These are phyloP conservation scores for Phytopythium litorale DNA, from an alignment of 352 stramenopile genomes.

Conservation along the genomic window DNA sequence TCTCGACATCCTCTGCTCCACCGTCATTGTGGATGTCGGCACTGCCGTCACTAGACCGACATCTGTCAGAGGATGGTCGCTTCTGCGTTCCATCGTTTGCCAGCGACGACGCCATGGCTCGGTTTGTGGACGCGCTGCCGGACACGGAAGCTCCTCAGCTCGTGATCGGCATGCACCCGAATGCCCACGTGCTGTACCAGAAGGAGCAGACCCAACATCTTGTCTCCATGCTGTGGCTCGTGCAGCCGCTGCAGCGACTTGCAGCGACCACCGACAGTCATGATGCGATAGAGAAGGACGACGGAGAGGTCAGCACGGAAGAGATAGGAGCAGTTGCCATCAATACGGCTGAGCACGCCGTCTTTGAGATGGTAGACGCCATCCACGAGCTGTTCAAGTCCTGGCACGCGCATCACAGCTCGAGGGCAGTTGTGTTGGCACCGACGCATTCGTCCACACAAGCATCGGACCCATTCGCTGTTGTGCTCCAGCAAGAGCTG, in stretches of 20 bases:
- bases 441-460: not conserved
- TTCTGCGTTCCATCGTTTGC: constrained; percentile 48
- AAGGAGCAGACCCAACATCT: constrained; percentile 49
- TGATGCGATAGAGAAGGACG: not conserved
- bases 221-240: constrained; percentile 28
- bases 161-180: constrained; percentile 76
- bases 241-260: constrained; percentile 21
- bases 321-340: not conserved
- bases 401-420: constrained; percentile 1
- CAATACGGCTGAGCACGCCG: constrained; percentile 10
- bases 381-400: constrained; percentile 25
- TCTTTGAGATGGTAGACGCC: constrained; percentile 13
- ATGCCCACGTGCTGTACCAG: constrained; percentile 69
- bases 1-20: not conserved
- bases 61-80: constrained; percentile 19
- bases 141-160: constrained; percentile 56
- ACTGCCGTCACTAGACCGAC: constrained; percentile 6
- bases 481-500: constrained; percentile 71
- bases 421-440: too few relatives aligned
- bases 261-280: not conserved
- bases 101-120: constrained; percentile 29
- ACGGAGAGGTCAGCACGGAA: not conserved
- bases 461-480: constrained; percentile 38
- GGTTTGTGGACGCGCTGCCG: constrained; percentile 46
- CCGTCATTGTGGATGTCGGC: constrained; percentile 2